Evolutionary conservation across 257 asterid species (phyloP), one percentile per base, ranked within the genome.

Genomic region (Solanum lycopersicoides): DNA sequence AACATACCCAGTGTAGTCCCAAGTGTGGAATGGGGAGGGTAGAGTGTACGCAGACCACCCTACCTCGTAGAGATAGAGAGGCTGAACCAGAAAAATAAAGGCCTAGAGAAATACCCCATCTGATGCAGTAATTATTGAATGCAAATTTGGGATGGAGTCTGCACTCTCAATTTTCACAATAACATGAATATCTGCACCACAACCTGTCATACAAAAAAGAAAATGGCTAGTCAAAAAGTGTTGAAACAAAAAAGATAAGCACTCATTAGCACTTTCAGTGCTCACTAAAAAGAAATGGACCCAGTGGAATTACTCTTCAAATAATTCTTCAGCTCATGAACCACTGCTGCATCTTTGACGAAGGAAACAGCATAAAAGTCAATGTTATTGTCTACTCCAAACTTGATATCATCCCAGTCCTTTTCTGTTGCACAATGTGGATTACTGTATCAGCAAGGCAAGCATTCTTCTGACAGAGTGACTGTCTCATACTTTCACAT

Each of bases 321-420:
- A 88, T 95, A 96, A 89, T 94, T 94, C 95, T 95, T 96, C 92
- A 96, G 91, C 92, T 96, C 98, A 69, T 96, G 98, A 86, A 96
- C 98, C 88, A 96, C 99, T 83, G 98, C 98, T 41, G 99, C 99
- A 93, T 95, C 98, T 91, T 96, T 96, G 91, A 96, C 98, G 90
- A 96, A 96, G 88, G 99, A 96, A 88, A 96, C 99, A 56, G 99
- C 99, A 89, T 96, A 96, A 86, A 96, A 95, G 91, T 96, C 99
- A 69, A 96, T 96, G 91, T 95, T 87, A 89, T 96, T 94, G 86
- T 96, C 99, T 85, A 96, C 99, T 86, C 99, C 99, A 84, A 96
- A 96, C 93, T 95, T 95, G 91, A 95, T 96, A 84, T 96, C 99
- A 87, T 95, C 99, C 99, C 99, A 96, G 87, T 96, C 99, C 86